phyloP scores from a whole-genome alignment of 768 basidiomycete species.

The Collybia mongolica region DNA sequence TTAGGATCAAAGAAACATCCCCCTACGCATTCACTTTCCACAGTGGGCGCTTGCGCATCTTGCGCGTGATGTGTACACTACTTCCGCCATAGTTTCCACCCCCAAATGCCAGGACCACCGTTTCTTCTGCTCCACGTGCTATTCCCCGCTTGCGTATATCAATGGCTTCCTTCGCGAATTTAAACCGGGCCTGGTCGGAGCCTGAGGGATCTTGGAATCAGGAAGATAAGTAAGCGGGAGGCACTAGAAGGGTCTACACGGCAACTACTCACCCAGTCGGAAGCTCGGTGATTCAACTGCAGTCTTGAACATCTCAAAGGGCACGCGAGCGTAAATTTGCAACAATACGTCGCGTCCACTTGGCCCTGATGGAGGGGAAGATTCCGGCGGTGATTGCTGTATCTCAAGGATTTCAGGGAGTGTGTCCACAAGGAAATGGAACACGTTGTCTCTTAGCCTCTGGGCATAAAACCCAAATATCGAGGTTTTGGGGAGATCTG shows the following conservation, averaged over 20 bases:
- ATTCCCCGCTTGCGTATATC: conserved; percentile 79
- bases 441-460: conserved; percentile 71
- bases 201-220: conserved; percentile 39
- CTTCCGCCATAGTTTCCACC: conserved; percentile 65
- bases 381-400: conserved; percentile 34
- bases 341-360: conserved; percentile 69
- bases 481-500: conserved; percentile 48
- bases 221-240: conserved; percentile 15
- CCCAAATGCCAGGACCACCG: conserved; percentile 90
- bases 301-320: conserved; percentile 85
- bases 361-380: conserved; percentile 36
- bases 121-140: conserved; percentile 77
- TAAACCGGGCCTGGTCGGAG: conserved; percentile 84
- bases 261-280: conserved; percentile 61
- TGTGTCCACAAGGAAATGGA: conserved; percentile 73
- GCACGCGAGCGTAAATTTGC: conserved; percentile 74
- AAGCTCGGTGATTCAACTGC: conserved; percentile 79
- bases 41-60: conserved; percentile 80
- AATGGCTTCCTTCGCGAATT: conserved; percentile 89
- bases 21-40: conserved; percentile 79
- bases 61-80: conserved; percentile 85
- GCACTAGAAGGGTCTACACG: neutral
- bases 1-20: conserved; percentile 18
- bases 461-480: conserved; percentile 80
- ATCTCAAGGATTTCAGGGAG: conserved; percentile 68